Evolutionary conservation across 441 rosid genomes (phyloP).

Genomic region (Adansonia rubrostipa): DNA sequence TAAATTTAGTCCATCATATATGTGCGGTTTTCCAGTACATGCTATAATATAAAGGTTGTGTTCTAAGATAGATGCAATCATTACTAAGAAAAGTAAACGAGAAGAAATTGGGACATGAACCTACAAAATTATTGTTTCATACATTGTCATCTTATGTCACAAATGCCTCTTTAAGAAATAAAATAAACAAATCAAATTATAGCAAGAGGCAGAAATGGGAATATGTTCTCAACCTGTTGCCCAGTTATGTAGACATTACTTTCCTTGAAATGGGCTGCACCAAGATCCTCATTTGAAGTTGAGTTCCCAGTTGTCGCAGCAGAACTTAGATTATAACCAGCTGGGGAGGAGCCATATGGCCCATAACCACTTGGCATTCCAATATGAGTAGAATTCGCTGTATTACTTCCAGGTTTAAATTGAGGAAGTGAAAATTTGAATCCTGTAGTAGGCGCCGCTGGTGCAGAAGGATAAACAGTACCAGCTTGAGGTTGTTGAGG

Average conservation of each 20-base stretch:
- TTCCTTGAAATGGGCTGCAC: slow-evolving; percentile 78
- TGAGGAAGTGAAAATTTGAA: slow-evolving; percentile 84
- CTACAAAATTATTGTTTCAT: neutral
- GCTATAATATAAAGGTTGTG: neutral
- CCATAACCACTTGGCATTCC: slow-evolving; percentile 84
- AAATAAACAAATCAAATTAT: slow-evolving; percentile 18
- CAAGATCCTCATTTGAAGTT: slow-evolving; percentile 70
- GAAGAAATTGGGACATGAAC: slow-evolving; percentile 6
- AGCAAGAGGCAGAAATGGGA: slow-evolving; percentile 12
- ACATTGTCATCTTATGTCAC: slow-evolving; percentile 10
- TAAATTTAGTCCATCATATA: neutral
- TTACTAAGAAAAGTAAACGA: neutral
- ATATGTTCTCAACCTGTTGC: slow-evolving; percentile 58
- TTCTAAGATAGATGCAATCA: neutral
- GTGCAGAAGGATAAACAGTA: slow-evolving; percentile 70
- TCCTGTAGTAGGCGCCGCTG: slow-evolving; percentile 66
- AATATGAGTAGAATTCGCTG: slow-evolving; percentile 71
- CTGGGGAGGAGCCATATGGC: slow-evolving; percentile 77
- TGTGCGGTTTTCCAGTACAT: neutral
- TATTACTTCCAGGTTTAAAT: slow-evolving; percentile 75
- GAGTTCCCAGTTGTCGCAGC: slow-evolving; percentile 74
- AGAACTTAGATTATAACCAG: slow-evolving; percentile 74
- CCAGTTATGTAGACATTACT: slow-evolving; percentile 71
- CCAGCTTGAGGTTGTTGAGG: slow-evolving; percentile 88
- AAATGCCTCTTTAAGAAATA: slow-evolving; percentile 8